Conservation (phyloP, 345 rosid species). For the Linum lewisii region DNA sequence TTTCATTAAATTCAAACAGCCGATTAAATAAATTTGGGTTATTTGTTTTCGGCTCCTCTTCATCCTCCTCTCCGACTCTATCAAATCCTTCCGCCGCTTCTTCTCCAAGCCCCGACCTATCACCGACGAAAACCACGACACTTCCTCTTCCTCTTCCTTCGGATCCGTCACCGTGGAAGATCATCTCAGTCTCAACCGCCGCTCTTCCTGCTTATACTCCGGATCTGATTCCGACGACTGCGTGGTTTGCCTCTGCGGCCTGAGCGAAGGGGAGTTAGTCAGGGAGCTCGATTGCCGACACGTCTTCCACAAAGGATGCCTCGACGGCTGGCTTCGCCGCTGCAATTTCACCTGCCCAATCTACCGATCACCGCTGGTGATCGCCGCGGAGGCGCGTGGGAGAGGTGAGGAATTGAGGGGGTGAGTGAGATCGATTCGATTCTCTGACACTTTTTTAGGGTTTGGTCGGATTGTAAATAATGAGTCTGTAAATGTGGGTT, state of each 20-base stretch:
- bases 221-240: constrained; percentile 44
- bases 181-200: constrained; percentile 48
- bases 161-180: constrained; percentile 47
- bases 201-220: constrained; percentile 34
- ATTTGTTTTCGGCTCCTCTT: constrained; percentile 41
- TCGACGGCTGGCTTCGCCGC: no score
- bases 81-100: constrained; percentile 39
- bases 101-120: constrained; percentile 16
- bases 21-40: no score
- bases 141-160: constrained; percentile 15
- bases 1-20: no score
- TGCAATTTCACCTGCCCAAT: constrained; percentile 75
- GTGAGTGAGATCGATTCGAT: no score
- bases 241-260: constrained; percentile 60
- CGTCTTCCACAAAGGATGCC: no score
- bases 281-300: no score
- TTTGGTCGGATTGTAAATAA: no score
- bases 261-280: no score
- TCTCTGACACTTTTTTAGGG: no score
- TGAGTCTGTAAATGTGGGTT: no score
- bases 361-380: constrained; percentile 44
- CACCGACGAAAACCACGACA: constrained; percentile 12
- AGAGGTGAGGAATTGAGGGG: no score
- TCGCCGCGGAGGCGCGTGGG: constrained; percentile 52
- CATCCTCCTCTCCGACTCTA: constrained; percentile 46